A percentile compares a stretch with the other conserved stretches of the same genome.
Conservation (phyloP, 257 asterid species). For the Verbena officinalis region DNA sequence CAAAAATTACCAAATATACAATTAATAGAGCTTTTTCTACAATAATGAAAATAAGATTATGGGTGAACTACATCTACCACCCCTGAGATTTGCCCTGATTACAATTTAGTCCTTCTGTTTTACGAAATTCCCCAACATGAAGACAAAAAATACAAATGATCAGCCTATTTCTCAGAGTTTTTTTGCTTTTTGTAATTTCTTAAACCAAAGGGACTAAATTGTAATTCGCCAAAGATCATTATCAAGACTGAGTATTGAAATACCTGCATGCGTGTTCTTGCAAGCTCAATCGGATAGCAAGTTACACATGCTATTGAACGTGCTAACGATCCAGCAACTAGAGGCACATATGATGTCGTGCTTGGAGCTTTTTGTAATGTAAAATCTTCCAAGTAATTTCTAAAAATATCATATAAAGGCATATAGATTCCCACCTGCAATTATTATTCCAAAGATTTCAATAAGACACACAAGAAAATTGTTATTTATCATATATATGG, state of each 20-base stretch:
- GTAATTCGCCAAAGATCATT: too few species aligned
- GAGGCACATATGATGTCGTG: constrained; percentile 66
- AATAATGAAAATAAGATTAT: too few species aligned
- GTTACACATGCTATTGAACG: constrained; percentile 88
- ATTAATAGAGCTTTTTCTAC: too few species aligned
- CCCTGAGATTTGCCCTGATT: too few species aligned
- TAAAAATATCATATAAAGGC: constrained; percentile 89
- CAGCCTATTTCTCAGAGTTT: too few species aligned
- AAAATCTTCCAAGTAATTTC: constrained; percentile 63
- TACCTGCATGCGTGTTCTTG: constrained; percentile 98
- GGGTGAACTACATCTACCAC: too few species aligned
- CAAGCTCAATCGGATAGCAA: constrained; percentile 91
- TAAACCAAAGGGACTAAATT: not conserved
- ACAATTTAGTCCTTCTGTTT: too few species aligned
- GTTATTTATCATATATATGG: not conserved
- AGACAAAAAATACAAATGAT: too few species aligned
- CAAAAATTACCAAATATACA: constrained; percentile 2
- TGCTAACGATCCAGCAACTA: constrained; percentile 85
- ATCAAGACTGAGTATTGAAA: not conserved
- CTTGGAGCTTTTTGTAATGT: constrained; percentile 53
- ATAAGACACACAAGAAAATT: not conserved
- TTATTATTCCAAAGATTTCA: not conserved
- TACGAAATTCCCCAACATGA: too few species aligned
- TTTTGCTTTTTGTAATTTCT: too few species aligned
- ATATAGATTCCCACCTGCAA: constrained; percentile 88